These are phyloP conservation scores for Capsicum baccatum DNA, from an alignment of 257 asterid species.

Conservation along the genomic window DNA sequence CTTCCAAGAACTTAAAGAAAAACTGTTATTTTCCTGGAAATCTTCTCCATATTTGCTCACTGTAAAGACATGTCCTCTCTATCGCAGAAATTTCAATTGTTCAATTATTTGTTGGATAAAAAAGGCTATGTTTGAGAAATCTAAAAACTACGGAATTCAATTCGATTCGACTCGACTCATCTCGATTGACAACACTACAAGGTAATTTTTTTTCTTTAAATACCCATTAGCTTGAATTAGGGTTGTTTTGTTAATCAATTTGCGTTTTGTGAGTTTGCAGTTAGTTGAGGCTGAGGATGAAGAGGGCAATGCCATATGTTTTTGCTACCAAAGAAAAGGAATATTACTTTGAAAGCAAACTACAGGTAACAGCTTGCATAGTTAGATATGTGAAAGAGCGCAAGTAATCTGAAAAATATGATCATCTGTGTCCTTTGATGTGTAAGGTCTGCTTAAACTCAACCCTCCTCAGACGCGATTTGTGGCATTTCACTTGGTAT, in stretches of 20 bases:
- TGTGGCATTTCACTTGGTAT: too few relatives aligned
- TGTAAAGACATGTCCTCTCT: too few relatives aligned
- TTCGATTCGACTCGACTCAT: not conserved
- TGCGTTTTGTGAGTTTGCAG: not conserved
- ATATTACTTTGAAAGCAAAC: not conserved
- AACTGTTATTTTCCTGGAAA: too few relatives aligned
- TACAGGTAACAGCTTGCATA: not conserved
- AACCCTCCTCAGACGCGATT: too few relatives aligned
- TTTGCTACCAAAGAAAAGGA: not conserved
- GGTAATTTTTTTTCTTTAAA: not conserved
- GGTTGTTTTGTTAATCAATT: not conserved
- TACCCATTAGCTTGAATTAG: not conserved
- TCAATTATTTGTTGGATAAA: too few relatives aligned
- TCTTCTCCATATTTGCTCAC: too few relatives aligned
- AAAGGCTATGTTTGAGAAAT: too few relatives aligned
- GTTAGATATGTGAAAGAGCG: too few relatives aligned
- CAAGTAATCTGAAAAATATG: not conserved
- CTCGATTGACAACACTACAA: not conserved
- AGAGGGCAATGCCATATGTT: conserved; percentile 37
- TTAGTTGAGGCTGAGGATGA: conserved; percentile 30
- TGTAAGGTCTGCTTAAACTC: too few relatives aligned
- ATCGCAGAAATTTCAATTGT: too few relatives aligned
- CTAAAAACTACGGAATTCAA: too few relatives aligned
- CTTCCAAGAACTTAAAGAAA: too few relatives aligned
- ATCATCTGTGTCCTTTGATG: not conserved